Conservation (phyloP, 805 yeast species). For the Candida nanaspora region DNA sequence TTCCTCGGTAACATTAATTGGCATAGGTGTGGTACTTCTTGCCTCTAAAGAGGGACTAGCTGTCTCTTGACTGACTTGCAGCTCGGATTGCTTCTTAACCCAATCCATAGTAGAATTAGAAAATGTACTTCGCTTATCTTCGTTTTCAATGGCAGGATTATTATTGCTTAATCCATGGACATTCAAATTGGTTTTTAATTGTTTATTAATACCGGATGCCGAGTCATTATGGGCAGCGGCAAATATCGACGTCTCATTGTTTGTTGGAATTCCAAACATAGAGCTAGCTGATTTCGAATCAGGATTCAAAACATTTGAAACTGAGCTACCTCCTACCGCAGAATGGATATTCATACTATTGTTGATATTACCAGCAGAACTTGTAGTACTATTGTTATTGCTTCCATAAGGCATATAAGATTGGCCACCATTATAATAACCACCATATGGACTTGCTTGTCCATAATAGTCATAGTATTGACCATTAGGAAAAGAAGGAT, state of each 20-base stretch:
- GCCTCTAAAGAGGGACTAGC: too few relatives aligned
- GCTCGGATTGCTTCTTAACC: slow-evolving; percentile 13
- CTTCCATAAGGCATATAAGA: neutral
- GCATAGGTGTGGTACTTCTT: neutral
- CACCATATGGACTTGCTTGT: neutral
- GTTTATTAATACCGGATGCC: neutral
- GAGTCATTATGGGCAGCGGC: neutral
- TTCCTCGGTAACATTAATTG: slow-evolving; percentile 16
- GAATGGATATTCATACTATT: neutral
- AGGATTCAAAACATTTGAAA: neutral
- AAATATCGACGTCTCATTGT: too few relatives aligned
- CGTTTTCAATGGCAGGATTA: neutral
- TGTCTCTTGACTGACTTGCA: neutral
- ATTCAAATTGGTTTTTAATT: neutral
- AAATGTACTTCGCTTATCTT: neutral
- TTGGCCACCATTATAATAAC: neutral
- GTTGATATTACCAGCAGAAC: too few relatives aligned
- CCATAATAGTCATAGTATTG: neutral
- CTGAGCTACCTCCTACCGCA: neutral
- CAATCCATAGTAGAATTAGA: slow-evolving; percentile 7
- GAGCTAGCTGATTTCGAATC: neutral
- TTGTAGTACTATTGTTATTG: too few relatives aligned
- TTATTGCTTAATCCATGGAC: neutral
- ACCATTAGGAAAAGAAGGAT: slow-evolving; percentile 1
- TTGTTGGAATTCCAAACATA: too few relatives aligned